Evolutionary conservation across 1,139 yeast genomes (phyloP), one percentile per base, ranked within the genome.

Genomic region (Suhomyces ambrosiae): DNA sequence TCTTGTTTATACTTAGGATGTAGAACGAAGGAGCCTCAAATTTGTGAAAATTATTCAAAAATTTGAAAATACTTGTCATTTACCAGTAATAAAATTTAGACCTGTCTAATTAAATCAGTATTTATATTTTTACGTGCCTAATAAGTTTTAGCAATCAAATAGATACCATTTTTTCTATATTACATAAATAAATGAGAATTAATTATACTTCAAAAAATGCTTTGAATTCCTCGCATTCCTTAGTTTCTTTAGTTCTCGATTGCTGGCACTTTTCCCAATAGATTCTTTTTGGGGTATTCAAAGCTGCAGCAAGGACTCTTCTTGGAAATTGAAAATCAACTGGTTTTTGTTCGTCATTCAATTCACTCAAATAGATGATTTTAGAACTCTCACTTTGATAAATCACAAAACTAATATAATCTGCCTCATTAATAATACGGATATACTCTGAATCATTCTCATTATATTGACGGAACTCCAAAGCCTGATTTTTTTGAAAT

Each of bases 311-410:
- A 26, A 85, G 52, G 1, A 84, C 89, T 49, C 89, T 69, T 54
- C 96, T 68, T 1, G 95, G 94, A 49, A 86, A 85, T 49, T 86
- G 95, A 10, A 86, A 61, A 56, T 86, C 95, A 7, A 86, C 61
- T 4, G 56, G 46, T 30, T 58, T 56, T 5, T 46, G 46, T 0
- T 48, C 46, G 16, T 58, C 57, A 1, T 48, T 53, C 7, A 73
- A 47, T 15, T 54, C 50, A 22, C 66, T 44, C 26, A 62, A 47
- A 37, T 52, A 63, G 12, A 46, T 44, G 1, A 50, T 52, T 12
- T 38, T 48, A 4, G 48, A 44, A 1, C 36, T 35, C 4, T 48
- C 52, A 3, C 45, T 33, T 3, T 40, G 36, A 38, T 48, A 57
- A 0, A 74, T 43, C 2, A 70, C 65, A 38, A 77, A 73, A 37